A percentile compares a stretch with the other conserved stretches of the same genome.
Evolutionary conservation across 805 yeast species (phyloP).

Genomic region (Clavispora santaluciae): DNA sequence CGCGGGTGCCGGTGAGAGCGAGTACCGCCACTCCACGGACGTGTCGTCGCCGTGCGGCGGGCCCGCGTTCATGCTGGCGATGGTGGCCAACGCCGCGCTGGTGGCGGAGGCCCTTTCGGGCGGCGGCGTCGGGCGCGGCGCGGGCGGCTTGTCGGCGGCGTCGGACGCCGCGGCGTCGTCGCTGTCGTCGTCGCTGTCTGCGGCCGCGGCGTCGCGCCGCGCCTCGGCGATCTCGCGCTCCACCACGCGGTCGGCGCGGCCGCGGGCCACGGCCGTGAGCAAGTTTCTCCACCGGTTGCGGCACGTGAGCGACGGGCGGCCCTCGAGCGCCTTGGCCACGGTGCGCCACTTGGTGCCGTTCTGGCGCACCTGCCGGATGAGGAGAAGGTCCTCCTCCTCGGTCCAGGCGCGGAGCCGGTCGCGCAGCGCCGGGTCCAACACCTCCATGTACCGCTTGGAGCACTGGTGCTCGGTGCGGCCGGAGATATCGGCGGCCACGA

Average conservation of each 20-base stretch:
- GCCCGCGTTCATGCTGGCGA: background rate
- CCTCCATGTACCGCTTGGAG: slow-evolving; percentile 85
- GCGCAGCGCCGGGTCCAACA: slow-evolving; percentile 73
- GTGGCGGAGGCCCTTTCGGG: background rate
- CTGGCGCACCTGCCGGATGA: slow-evolving; percentile 61
- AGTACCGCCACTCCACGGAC: slow-evolving; percentile 58
- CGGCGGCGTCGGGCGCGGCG: background rate
- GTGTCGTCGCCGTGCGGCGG: slow-evolving; percentile 3
- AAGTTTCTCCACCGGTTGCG: slow-evolving; percentile 90
- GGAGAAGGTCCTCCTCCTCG: slow-evolving; percentile 63
- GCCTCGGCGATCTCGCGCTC: slow-evolving; percentile 53
- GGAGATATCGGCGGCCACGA: slow-evolving; percentile 66
- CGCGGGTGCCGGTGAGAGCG: slow-evolving; percentile 38
- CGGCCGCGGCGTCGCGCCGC: background rate
- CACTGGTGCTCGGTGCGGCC: slow-evolving; percentile 96
- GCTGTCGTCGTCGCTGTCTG: background rate
- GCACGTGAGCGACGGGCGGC: slow-evolving; percentile 85
- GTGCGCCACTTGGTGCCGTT: slow-evolving; percentile 90
- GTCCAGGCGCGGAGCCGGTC: slow-evolving; percentile 80
- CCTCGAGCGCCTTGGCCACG: slow-evolving; percentile 63
- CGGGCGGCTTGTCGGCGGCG: background rate
- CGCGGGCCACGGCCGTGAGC: slow-evolving; percentile 68
- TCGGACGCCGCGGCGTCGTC: background rate
- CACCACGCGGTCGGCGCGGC: slow-evolving; percentile 53
- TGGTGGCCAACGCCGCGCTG: background rate